Conservation (phyloP, 2,329 filamentous ascomycete species). For the Thielaviopsis ethacetica region DNA sequence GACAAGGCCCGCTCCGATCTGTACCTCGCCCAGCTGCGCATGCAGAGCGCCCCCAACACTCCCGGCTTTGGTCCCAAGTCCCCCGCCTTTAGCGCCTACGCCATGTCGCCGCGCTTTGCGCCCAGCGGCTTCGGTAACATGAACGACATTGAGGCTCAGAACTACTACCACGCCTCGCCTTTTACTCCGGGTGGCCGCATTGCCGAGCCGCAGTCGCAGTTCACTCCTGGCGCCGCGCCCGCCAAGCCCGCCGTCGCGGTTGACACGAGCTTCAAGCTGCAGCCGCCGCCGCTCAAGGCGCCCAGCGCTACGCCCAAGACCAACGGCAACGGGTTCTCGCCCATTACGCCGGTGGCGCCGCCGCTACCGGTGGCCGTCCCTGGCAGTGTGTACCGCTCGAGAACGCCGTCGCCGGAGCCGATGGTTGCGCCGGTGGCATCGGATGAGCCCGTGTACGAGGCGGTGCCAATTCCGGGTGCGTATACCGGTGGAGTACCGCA, state of each 20-base stretch:
- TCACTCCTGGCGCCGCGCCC: constrained; percentile 28
- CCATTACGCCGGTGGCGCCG: constrained; percentile 25
- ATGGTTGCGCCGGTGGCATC: constrained; percentile 43
- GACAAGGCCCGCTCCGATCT: constrained; percentile 89
- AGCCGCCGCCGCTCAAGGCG: constrained; percentile 66
- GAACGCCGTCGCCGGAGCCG: background rate
- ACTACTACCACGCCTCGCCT: constrained; percentile 16
- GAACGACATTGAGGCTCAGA: constrained; percentile 24
- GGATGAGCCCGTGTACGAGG: constrained; percentile 69
- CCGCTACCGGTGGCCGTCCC: background rate
- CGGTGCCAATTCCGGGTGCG: constrained; percentile 77
- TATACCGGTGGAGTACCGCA: constrained; percentile 34
- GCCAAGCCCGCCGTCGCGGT: constrained; percentile 29
- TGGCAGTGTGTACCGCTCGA: background rate
- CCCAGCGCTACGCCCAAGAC: constrained; percentile 61
- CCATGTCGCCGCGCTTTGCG: constrained; percentile 45
- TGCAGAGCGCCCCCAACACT: constrained; percentile 87
- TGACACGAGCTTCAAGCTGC: constrained; percentile 50
- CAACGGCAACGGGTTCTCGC: constrained; percentile 44
- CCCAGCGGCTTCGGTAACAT: constrained; percentile 38
- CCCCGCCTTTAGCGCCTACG: constrained; percentile 30
- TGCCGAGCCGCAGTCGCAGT: constrained; percentile 47
- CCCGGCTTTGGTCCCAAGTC: constrained; percentile 54
- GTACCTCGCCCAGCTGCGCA: constrained; percentile 72
- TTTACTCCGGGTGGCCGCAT: constrained; percentile 40